Evolutionary conservation across 495 filamentous ascomycete species (phyloP), one percentile per base, ranked within the genome.

Genomic region (Opeltia flavorubescens): DNA sequence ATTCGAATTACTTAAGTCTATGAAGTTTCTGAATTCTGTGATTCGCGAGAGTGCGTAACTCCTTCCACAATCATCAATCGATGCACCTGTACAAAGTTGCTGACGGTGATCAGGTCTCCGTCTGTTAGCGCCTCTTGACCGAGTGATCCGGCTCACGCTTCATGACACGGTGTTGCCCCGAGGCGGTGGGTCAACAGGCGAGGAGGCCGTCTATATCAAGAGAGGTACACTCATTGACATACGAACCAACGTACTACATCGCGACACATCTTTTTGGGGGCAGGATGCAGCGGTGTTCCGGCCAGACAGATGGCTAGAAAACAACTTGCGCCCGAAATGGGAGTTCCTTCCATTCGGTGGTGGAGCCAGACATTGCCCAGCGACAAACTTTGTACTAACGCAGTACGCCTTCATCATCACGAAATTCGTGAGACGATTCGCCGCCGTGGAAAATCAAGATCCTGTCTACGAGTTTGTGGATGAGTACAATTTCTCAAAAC

Each of bases 261-360:
- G 71, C 4, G 64, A 67, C 0, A 50, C 47, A 24, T 74, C 77
- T 13, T 35, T 78, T 4, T 80, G 62, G 12, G 72, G 67, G 0
- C 52, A 56, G 1, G 67, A 75, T 43, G 64, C 70, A 12, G 53
- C 67, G 2, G 53, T 57, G 17, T 83, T 71, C 55, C 56, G 61
- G 0, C 79, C 79, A 0, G 70, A 71, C 30, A 56, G 79, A 4
- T 83, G 79, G 77, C 4, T 17, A 3, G 64, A 70, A 27, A 50
- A 50, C 7, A 66, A 68, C 52, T 61, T 62, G 13, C 63, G 66
- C 4, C 61, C 51, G 48, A 51, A 59, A 6, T 52, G 46, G 53
- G 26, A 23, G 4, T 51, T 54, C 34, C 23, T 49, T 6, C 36
- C 52, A 4, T 55, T 57, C 40, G 45, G 48, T 4, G 54, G 38